phyloP scores from a whole-genome alignment of 208 protist species.

The Tetramitus jugosus region DNA sequence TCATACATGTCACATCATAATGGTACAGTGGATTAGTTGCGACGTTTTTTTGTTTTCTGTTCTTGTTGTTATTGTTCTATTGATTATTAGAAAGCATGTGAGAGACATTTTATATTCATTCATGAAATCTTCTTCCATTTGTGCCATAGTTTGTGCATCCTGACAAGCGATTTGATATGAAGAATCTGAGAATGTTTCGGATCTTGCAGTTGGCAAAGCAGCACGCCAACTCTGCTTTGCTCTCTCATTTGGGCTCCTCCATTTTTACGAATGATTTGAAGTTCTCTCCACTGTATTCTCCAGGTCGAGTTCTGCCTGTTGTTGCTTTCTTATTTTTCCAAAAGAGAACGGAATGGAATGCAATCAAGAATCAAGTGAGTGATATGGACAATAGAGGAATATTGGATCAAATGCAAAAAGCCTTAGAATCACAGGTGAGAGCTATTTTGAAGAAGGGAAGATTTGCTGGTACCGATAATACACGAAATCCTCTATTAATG shows the following conservation, averaged over 20 bases:
- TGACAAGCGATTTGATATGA: not conserved
- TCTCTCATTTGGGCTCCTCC: not conserved
- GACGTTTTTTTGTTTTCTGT: no score
- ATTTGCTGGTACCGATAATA: conserved; percentile 1
- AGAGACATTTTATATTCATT: no score
- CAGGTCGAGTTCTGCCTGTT: conserved; percentile 13
- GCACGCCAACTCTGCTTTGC: not conserved
- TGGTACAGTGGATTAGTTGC: no score
- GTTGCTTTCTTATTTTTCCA: not conserved
- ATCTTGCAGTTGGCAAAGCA: not conserved
- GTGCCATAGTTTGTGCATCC: not conserved
- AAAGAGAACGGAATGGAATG: not conserved
- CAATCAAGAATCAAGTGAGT: no score
- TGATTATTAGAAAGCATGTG: no score
- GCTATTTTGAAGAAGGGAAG: conserved; percentile 15
- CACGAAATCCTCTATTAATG: not conserved
- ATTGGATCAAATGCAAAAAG: not conserved
- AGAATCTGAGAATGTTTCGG: not conserved
- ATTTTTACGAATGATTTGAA: not conserved
- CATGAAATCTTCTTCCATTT: no score
- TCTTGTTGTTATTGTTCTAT: no score
- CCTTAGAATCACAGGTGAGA: not conserved
- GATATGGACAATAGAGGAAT: not conserved
- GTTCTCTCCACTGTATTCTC: not conserved
- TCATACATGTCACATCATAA: conserved; percentile 17